A percentile compares a stretch with the other conserved stretches of the same genome.
Evolutionary conservation across 2,329 filamentous ascomycete species (phyloP).

Genomic region (Massarina eburnea): DNA sequence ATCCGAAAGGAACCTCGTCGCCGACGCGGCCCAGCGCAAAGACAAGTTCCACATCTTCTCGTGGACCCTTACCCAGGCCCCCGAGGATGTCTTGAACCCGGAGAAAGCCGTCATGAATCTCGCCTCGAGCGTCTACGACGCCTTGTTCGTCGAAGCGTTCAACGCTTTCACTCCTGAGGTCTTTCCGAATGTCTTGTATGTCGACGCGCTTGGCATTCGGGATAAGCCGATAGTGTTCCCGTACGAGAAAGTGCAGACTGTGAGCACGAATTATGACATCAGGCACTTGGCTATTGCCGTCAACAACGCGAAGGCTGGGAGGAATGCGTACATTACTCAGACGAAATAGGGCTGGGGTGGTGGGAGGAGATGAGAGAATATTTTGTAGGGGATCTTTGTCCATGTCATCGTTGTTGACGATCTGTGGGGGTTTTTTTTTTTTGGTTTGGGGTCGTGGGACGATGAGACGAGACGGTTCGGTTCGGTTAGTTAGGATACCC

Average conservation of each 20-base stretch:
- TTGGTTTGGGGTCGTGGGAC: too few species aligned
- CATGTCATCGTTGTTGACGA: too few species aligned
- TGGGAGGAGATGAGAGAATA: not conserved
- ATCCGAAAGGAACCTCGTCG: constrained; percentile 30
- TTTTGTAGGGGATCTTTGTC: too few species aligned
- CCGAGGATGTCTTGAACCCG: constrained; percentile 34
- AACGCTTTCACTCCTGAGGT: constrained; percentile 36
- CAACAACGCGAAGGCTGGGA: constrained; percentile 38
- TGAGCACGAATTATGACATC: constrained; percentile 31
- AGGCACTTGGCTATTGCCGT: constrained; percentile 38
- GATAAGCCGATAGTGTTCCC: constrained; percentile 36
- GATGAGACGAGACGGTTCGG: too few species aligned
- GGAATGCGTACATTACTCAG: constrained; percentile 29
- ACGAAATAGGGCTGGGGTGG: constrained; percentile 3
- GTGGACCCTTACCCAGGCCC: constrained; percentile 40
- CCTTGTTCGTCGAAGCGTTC: constrained; percentile 35
- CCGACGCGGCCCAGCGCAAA: constrained; percentile 22
- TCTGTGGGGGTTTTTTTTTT: too few species aligned
- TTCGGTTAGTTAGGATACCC: too few species aligned
- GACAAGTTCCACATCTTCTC: constrained; percentile 40
- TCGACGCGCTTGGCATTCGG: constrained; percentile 36
- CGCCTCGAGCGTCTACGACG: constrained; percentile 31
- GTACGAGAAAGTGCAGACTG: constrained; percentile 25
- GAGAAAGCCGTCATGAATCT: constrained; percentile 40
- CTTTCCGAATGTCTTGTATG: constrained; percentile 41